phyloP scores from a whole-genome alignment of 305 asterid genomes.

The Ilex paraguariensis region DNA sequence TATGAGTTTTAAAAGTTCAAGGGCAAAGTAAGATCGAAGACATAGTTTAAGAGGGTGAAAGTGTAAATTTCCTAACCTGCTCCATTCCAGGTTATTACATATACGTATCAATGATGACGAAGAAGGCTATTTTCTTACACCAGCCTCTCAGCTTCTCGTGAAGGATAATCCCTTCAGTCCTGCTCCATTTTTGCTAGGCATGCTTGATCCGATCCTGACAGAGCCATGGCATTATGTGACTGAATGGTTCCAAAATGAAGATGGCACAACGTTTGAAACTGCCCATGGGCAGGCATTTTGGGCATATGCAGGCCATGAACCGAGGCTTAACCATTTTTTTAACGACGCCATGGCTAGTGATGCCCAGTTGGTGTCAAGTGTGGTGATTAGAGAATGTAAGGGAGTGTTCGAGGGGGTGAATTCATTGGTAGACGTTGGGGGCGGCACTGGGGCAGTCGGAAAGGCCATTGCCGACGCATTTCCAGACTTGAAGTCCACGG shows the following conservation, averaged over 20 bases:
- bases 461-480: conserved; percentile 12
- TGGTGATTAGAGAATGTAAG: background rate
- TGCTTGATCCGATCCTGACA: conserved; percentile 14
- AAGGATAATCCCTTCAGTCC: conserved; percentile 18
- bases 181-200: conserved; percentile 9
- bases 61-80: too few relatives aligned
- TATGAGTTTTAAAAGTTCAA: too few relatives aligned
- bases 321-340: background rate
- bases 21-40: too few relatives aligned
- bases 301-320: conserved; percentile 6
- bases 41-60: too few relatives aligned
- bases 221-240: conserved; percentile 10
- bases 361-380: background rate
- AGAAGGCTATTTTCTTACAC: conserved; percentile 22
- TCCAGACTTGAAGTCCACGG: conserved; percentile 2
- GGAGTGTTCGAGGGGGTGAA: conserved; percentile 10
- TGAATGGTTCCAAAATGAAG: conserved; percentile 13
- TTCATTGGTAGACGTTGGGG: conserved; percentile 14
- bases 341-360: conserved; percentile 12
- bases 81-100: too few relatives aligned
- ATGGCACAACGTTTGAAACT: conserved; percentile 6
- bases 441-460: conserved; percentile 15
- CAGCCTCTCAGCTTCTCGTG: conserved; percentile 20
- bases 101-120: background rate
- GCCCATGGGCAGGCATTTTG: conserved; percentile 8